Evolutionary conservation across 140 eudicot genomes (phyloP), one percentile per base, ranked within the genome.

Genomic region (Ambrosia hybrid): DNA sequence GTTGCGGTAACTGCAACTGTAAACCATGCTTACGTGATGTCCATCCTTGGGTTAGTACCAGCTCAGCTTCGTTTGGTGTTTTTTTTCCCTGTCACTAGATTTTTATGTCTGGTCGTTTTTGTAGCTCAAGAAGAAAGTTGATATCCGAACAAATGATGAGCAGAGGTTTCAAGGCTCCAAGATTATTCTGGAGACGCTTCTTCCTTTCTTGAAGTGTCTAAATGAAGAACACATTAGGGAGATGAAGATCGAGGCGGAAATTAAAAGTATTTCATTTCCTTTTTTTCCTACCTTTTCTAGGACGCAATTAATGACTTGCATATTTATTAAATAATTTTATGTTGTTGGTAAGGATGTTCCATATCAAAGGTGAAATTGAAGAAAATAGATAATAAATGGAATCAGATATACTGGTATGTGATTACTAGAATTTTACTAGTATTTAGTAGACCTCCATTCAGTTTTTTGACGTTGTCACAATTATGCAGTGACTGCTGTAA

Each of bases 1-100:
- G 93, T 73, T 76, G 34, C 6, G 63, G 67, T 9, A 91, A 78
- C 10, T 91, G 97, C 84, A 91, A 91, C 73, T 91, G 97, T 84
- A 85, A 80, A 77, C 15, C 55, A 5, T 91, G 97, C 81, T 75
- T 91, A 79, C 86, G 85, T 5, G 53, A 68, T 59, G 88, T 82
- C 7, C 68, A 59, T 45, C 72, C 83, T 26, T 36, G 3, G 6
- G 76, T 75, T 39, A 43, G 75, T 52, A 15, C 73, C 56, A 45
- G 45, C 69, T 61, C 13, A 68, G 7, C 46, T 10, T 12, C 63
- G 33, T 57, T 51, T 71, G 51, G 46, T 41, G 46, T 8, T 61
- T 9, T 9, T 37, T 8, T 33, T 37, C 6, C 46, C 46, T 6
- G 4, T 5, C 61, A 56, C 61, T 14, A 56, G 10, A 30, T 55